Evolutionary conservation across 129 eudicot species (phyloP), one percentile per base, ranked within the genome.

Genomic region (Dittrichia graveolens): DNA sequence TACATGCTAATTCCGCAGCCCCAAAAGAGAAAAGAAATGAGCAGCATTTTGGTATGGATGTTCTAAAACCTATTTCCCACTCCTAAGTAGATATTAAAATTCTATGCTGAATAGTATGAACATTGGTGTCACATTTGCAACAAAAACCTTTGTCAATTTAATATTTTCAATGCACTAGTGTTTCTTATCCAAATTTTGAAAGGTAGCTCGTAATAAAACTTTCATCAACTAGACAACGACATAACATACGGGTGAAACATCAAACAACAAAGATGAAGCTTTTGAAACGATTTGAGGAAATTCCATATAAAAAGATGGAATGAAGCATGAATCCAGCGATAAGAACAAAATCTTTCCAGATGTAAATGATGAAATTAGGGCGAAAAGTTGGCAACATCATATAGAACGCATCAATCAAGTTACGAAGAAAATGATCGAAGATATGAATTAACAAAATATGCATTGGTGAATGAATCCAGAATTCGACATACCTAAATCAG

Each of bases 401-500:
- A 52, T 3, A 47, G 10, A 47, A 47, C 6, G 13, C 56, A 50
- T 50, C 24, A 50, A 53, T 69, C 40, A 60, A 45, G 56, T 46
- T 37, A 34, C 5, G 48, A 65, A 43, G 67, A 65, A 75, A 9
- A 63, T 42, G 64, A n/a, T n/a, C n/a, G n/a, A 24, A 40, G 31
- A 65, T 75, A 16, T 56, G 57, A 43, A 44, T 19, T 9, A 66
- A 65, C 65, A 45, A 66, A 35, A 16, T 40, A 66, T 65, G 67
- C 19, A 47, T 62, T 39, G 15, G 63, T 68, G 54, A 58, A 58
- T 16, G 3, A 38, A 67, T 18, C 38, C 44, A 37, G 52, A 67
- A 46, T 67, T 24, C 53, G 11, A 76, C 75, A 47, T 67, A 76
- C 80, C 75, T 68, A 42, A 76, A 58, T 58, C 62, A 48, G 49